Conservation (phyloP, 352 stramenopile species). For the Globisporangium nunn region DNA sequence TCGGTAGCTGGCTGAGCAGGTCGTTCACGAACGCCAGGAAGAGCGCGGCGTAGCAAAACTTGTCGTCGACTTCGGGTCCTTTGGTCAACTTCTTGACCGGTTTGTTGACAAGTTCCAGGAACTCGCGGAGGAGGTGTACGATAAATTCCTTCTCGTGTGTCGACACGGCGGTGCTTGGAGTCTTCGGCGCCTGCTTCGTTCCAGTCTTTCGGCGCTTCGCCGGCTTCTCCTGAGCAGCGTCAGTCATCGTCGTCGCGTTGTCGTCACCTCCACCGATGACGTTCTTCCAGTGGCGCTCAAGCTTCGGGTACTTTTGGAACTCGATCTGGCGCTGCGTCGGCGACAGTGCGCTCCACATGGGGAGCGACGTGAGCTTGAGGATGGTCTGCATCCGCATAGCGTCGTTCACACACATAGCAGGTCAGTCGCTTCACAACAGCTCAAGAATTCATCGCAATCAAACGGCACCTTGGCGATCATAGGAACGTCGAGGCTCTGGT, state of each 20-base stretch:
- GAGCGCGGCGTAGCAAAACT: conserved; percentile 38
- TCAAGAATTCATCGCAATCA: neutral
- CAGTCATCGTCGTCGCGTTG: neutral
- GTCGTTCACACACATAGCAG: neutral
- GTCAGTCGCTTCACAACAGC: neutral
- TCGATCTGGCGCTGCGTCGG: conserved; percentile 49
- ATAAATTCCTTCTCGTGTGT: conserved; percentile 29
- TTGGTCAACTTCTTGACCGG: conserved; percentile 13
- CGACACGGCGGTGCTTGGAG: neutral
- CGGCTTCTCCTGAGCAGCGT: conserved; percentile 9
- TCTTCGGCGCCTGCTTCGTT: neutral
- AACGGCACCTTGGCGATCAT: conserved; percentile 28
- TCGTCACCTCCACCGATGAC: conserved; percentile 10
- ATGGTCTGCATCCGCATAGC: conserved; percentile 14
- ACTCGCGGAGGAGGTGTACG: conserved; percentile 31
- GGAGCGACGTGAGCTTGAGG: conserved; percentile 59
- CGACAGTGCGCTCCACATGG: conserved; percentile 54
- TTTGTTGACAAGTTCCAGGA: conserved; percentile 30
- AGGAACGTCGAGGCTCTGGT: conserved; percentile 47
- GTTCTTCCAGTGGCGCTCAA: conserved; percentile 61
- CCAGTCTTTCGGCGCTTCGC: conserved; percentile 34
- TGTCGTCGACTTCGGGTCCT: conserved; percentile 6
- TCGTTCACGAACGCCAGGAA: conserved; percentile 82
- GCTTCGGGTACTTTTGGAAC: conserved; percentile 56
- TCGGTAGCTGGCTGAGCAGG: conserved; percentile 84